Base-by-base conservation (phyloP, 371 early-diverging fungal species). In the Mortierella sp. region DNA sequence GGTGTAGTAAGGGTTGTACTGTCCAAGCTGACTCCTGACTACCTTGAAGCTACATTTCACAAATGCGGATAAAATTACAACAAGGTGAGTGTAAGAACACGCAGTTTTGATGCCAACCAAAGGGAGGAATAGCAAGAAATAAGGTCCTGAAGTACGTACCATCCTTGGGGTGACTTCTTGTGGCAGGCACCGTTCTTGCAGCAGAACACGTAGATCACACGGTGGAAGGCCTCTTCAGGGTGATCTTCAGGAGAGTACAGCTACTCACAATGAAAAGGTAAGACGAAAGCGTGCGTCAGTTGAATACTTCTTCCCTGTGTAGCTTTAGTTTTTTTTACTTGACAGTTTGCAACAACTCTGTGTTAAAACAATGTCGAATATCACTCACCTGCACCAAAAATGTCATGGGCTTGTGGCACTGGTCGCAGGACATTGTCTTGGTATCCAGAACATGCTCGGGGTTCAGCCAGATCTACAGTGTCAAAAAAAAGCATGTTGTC, bases 201-300 rank as follows among this genome's bases (percentile, higher is more conserved):
- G 81, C 96, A 93, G 81, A 96, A 98, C 5, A 98, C 92, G 82
- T 98, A 98, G 21, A 98, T 88, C 68, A 93, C 92, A 55, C 99
- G 94, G 81, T 98, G 98, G 79, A 94, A 98, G 2, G 99, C 98
- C 78, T 96, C 95, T 0, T 87, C 88, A 0, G 97, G 96, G 44
- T 93, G 89, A 83, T 98, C 97, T 79, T 98, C 98, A 24, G 99
- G 98, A 2, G 98, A 96, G 81, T 97, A 99, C 1, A 99, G 80
- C 96, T 84, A 55, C 4, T 21, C 31, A 16, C 2, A 38, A 26
- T n/a, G 16, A 38, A n/a, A 21, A 54, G 3, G 73, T 24, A 70
- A 19, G 8, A 28, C 3, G 16, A 3, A 60, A 6, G 28, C 26
- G 3, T 28, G 1, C 21, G 55, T 63, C 19, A 63, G 34, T 34